phyloP scores from a whole-genome alignment of 2,329 filamentous ascomycete genomes.

The Claviceps capensis region DNA sequence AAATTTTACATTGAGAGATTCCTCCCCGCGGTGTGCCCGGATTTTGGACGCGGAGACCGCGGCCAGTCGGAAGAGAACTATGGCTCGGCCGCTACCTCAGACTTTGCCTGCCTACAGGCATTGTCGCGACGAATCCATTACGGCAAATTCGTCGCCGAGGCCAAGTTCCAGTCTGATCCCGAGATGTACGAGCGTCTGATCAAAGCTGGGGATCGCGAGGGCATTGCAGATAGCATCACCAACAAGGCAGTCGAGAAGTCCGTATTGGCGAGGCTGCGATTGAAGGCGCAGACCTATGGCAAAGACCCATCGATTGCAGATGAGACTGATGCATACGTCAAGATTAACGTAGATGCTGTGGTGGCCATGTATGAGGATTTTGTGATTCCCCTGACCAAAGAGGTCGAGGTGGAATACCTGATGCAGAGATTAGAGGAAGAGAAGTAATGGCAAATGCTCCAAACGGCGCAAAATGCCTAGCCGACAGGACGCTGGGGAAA shows the following conservation, averaged over 20 bases:
- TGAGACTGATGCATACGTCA: constrained; percentile 43
- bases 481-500: too few species aligned
- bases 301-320: constrained; percentile 62
- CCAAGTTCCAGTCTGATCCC: constrained; percentile 76
- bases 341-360: constrained; percentile 87
- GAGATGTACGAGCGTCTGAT: constrained; percentile 75
- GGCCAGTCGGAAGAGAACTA: constrained; percentile 90
- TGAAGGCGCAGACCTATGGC: constrained; percentile 90
- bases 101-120: constrained; percentile 82
- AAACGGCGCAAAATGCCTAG: too few species aligned
- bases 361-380: constrained; percentile 82
- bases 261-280: constrained; percentile 69
- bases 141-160: constrained; percentile 95
- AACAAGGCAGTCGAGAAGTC: constrained; percentile 80
- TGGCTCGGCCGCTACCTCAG: constrained; percentile 79
- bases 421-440: constrained; percentile 71
- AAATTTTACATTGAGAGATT: constrained; percentile 70
- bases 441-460: constrained; percentile 6
- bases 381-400: constrained; percentile 95
- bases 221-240: constrained; percentile 82
- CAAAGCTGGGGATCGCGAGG: constrained; percentile 61
- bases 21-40: constrained; percentile 69
- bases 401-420: constrained; percentile 94
- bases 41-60: constrained; percentile 63
- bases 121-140: constrained; percentile 88